Evolutionary conservation across 306 rosid species (phyloP), one percentile per base, ranked within the genome.

Genomic region (Datisca glomerata): DNA sequence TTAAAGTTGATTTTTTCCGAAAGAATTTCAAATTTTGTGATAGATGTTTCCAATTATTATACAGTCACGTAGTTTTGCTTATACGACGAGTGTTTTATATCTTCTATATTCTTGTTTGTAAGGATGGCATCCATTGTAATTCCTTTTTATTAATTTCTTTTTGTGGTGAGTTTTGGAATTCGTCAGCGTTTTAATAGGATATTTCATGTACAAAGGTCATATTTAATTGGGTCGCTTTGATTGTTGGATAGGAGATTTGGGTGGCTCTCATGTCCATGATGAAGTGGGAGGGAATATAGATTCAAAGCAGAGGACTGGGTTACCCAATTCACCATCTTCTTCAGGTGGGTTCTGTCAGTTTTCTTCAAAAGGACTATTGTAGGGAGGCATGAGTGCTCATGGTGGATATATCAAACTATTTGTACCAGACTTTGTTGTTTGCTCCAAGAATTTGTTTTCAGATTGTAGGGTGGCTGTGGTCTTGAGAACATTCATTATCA

Each of bases 291-390:
- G 70, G 45, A 83, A 80, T 61, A 71, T 34, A 20, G 65, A 71
- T 59, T 63, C 84, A 41, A 84, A 67, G 54, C 49, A 54, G 65
- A 68, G 68, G 22, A 77, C 69, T 37, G 86, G 81, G 63, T 75
- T 78, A 77, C 78, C 91, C 79, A 73, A 73, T 70, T 84, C 98
- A 80, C 93, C 96, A 70, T 77, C 93, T 48, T 80, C 98, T 64
- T 89, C 98, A 89, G 98, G 98, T 89, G 95, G 98, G 98, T 89
- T 77, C 93, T 63, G 75, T 83, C 91, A 85, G 56, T 51, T 43
- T 51, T 51, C 35, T 10, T 29, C 35, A 29, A 29, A 29, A 29
- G 35, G 35, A 29, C 35, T 29, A 29, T 29, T 29, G 12, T 29
- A 29, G 35, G 35, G 35, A 29, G 12, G 35, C n/a, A 74, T 83